These are phyloP conservation scores for Elsinoe necatrix DNA, from an alignment of 2,329 filamentous ascomycete species.

Conservation along the genomic window DNA sequence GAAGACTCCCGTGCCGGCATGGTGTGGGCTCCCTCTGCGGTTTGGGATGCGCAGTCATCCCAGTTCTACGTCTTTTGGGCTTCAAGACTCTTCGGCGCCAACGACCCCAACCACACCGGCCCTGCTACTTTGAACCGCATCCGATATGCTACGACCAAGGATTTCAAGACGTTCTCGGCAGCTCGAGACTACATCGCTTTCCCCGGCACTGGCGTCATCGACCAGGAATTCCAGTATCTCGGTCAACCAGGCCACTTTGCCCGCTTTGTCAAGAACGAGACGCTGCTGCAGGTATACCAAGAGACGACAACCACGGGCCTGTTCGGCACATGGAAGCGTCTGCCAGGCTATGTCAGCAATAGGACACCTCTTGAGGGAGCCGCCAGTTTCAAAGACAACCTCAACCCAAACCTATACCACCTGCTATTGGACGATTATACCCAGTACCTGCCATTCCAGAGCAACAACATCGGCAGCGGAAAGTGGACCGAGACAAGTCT, in stretches of 20 bases:
- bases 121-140: conserved; percentile 31
- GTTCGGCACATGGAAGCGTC: conserved; percentile 42
- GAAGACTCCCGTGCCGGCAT: conserved; percentile 47
- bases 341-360: conserved; percentile 4
- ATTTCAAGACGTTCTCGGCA: conserved; percentile 46
- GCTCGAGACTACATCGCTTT: conserved; percentile 45
- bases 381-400: conserved; percentile 37
- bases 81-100: conserved; percentile 38
- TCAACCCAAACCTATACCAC: conserved; percentile 30
- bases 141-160: conserved; percentile 47
- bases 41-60: conserved; percentile 42
- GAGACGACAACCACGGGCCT: conserved; percentile 43
- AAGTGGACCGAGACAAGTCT: conserved; percentile 40
- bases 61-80: conserved; percentile 46
- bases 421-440: conserved; percentile 47
- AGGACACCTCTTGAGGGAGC: conserved; percentile 28
- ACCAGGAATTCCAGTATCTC: conserved; percentile 48
- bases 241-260: conserved; percentile 33
- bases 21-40: conserved; percentile 51
- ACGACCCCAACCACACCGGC: conserved; percentile 44
- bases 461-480: conserved; percentile 36
- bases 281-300: conserved; percentile 44
- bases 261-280: conserved; percentile 50
- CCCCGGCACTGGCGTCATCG: conserved; percentile 43
- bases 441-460: conserved; percentile 37